A percentile compares a stretch with the other conserved stretches of the same genome.
phyloP scores from a whole-genome alignment of 2,329 filamentous ascomycete genomes.

The Arthrobotrys musiformis region DNA sequence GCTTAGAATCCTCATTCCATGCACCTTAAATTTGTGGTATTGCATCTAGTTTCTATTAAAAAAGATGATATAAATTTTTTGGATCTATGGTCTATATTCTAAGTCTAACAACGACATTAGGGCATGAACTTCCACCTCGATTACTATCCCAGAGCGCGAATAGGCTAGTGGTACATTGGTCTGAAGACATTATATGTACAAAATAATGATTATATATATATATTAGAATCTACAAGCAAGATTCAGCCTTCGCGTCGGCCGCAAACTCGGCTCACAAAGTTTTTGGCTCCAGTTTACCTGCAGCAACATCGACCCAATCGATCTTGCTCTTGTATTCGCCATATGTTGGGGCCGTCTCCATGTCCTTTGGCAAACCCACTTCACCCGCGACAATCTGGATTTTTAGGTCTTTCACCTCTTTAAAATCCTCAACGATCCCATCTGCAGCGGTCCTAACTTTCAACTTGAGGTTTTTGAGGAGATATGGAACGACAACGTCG shows the following conservation, averaged over 20 bases:
- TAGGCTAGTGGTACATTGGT: too few relatives aligned
- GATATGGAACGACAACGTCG: conserved; percentile 60
- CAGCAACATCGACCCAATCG: conserved; percentile 23
- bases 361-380: conserved; percentile 53
- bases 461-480: conserved; percentile 60
- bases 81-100: too few relatives aligned
- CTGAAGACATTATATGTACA: too few relatives aligned
- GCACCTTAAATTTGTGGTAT: too few relatives aligned
- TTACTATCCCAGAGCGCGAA: too few relatives aligned
- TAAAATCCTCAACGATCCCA: conserved; percentile 53
- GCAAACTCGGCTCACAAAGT: background rate
- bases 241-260: background rate
- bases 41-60: too few relatives aligned
- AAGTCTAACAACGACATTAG: too few relatives aligned
- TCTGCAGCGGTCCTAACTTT: conserved; percentile 54
- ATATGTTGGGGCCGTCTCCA: conserved; percentile 8
- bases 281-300: background rate
- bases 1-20: too few relatives aligned
- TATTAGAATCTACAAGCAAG: too few relatives aligned
- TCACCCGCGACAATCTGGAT: conserved; percentile 60
- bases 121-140: too few relatives aligned
- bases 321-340: conserved; percentile 21
- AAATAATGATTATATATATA: too few relatives aligned
- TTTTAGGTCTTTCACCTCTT: conserved; percentile 58
- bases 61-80: too few relatives aligned